Conservation (phyloP, 2,329 filamentous ascomycete species). For the Curvularia sp. region DNA sequence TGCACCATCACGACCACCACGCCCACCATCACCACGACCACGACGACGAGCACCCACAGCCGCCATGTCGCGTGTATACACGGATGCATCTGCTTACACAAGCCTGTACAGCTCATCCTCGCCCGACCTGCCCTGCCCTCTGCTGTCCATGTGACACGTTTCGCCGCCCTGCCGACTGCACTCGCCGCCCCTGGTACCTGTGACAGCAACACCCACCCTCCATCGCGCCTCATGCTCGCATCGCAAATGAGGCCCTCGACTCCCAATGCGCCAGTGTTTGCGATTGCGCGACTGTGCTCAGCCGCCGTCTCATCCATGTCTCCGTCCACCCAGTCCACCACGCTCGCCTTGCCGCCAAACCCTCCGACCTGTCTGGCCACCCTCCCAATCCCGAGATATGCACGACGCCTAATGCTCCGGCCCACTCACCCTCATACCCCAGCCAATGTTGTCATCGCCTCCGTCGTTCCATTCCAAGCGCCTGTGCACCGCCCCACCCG, state of each 20-base stretch:
- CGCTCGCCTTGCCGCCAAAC: too few relatives aligned
- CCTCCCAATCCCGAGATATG: constrained; percentile 1
- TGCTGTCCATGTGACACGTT: constrained; percentile 34
- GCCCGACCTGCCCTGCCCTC: constrained; percentile 23
- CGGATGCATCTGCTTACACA: too few relatives aligned
- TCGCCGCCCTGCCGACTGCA: constrained; percentile 18
- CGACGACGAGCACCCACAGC: too few relatives aligned
- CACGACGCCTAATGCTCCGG: constrained; percentile 14
- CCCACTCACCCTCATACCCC: neutral
- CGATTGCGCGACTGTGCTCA: constrained; percentile 15
- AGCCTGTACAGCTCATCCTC: constrained; percentile 13
- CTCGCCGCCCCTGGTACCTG: constrained; percentile 17
- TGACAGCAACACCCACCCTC: constrained; percentile 9
- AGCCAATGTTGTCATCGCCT: constrained; percentile 8
- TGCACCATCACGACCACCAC: too few relatives aligned
- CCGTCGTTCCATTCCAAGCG: constrained; percentile 5
- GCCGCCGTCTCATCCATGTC: neutral
- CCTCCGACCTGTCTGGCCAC: too few relatives aligned
- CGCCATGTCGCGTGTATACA: too few relatives aligned
- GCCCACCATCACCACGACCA: too few relatives aligned
- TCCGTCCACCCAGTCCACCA: neutral
- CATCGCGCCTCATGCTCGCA: neutral
- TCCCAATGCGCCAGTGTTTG: constrained; percentile 3
- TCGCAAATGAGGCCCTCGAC: neutral
- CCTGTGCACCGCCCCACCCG: constrained; percentile 18